Evolutionary conservation across 495 filamentous ascomycete genomes (phyloP), one percentile per base, ranked within the genome.

Genomic region (Aspergillus coremiiformis): DNA sequence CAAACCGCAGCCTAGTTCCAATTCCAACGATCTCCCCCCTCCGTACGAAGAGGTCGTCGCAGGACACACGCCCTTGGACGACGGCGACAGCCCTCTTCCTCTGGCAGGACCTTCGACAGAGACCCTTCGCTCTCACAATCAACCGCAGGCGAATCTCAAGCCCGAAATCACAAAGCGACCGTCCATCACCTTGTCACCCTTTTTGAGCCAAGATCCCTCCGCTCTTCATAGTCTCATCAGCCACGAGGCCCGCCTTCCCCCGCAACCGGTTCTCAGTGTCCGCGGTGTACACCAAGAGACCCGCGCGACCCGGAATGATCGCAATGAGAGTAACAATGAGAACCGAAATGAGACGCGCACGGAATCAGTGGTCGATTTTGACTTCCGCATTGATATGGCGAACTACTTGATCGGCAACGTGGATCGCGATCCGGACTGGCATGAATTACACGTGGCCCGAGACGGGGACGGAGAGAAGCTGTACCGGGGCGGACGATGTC

Each of bases 371-470:
- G 58, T 59, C 2, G 72, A 75, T 53, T 75, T 75, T 33, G 33
- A 65, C 7, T 75, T 75, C 52, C 58, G 51, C 17, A 52, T 75
- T 15, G 66, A 75, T 33, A 57, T 73, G 4, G 60, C 63, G 0
- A 54, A 62, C 26, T 71, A 69, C 7, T 44, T 73, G 49, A 60
- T 68, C 7, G 65, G 62, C 61, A 66, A 67, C 20, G 51, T 43
- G 22, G 23, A 37, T 4, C 11, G 44, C 12, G 14, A 39, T 23
- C 19, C 43, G 19, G 35, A 50, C 5, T 64, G 63, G 57, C 53
- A 60, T 44, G 55, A 52, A 15, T 41, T 57, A 5, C 42, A 52
- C 12, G 60, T 72, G 3, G 49, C 63, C 11, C 44, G 49, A 19
- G 68, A 73, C 32, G 45, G 49, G 3, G 66, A 72, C 41, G 55